Percentiles rank a stretch among this genome's conserved stretches.
Conservation (phyloP, 345 rosid species). For the Kernera saxatilis region DNA sequence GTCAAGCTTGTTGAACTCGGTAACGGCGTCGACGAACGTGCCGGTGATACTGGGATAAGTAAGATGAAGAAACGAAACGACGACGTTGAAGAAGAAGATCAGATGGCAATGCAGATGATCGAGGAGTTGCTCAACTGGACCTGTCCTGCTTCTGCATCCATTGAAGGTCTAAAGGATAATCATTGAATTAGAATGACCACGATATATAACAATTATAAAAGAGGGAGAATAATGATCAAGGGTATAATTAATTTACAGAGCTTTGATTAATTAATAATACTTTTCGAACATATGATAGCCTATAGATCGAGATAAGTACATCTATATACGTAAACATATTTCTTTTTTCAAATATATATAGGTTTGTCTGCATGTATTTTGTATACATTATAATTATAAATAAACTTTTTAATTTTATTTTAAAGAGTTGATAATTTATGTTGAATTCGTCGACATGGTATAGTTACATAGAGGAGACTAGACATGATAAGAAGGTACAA, state of each 20-base stretch:
- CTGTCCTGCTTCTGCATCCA: slow-evolving; percentile 30
- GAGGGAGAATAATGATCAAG: background rate
- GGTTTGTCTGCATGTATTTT: background rate
- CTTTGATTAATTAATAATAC: background rate
- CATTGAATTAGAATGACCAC: background rate
- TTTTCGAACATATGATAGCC: background rate
- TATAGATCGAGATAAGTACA: background rate
- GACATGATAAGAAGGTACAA: slow-evolving; percentile 1
- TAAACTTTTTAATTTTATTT: background rate
- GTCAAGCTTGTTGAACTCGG: slow-evolving; percentile 68
- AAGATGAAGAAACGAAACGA: slow-evolving; percentile 14
- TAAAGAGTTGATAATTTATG: background rate
- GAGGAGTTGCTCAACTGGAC: slow-evolving; percentile 67
- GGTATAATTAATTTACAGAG: background rate
- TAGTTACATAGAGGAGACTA: background rate
- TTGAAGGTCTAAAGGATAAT: background rate
- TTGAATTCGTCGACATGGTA: background rate
- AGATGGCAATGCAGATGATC: slow-evolving; percentile 66
- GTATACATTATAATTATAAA: background rate
- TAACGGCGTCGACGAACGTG: slow-evolving; percentile 10
- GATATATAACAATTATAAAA: background rate
- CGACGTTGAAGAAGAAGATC: slow-evolving; percentile 43
- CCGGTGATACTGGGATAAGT: background rate
- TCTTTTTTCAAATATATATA: background rate
- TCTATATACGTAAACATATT: background rate